Percentiles rank a stretch among this genome's conserved stretches.
Evolutionary conservation across 306 rosid species (phyloP).

Genomic region (Arachis stenosperma): DNA sequence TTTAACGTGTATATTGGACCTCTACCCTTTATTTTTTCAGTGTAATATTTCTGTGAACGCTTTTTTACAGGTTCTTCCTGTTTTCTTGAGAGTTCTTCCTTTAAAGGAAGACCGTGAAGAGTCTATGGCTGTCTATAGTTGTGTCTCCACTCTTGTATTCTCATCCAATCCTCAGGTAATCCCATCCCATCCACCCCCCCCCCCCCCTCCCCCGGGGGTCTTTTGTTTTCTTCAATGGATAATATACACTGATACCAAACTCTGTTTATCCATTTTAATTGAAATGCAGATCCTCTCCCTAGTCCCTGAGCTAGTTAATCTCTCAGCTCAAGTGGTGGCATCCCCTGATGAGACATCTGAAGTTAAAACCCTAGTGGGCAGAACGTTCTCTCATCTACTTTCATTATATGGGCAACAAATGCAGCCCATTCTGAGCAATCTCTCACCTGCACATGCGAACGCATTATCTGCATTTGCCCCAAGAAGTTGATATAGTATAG

Average conservation of each 20-base stretch:
- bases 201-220: not conserved
- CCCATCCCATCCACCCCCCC: conserved; percentile 15
- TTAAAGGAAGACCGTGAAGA: conserved; percentile 96
- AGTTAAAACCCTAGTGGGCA: conserved; percentile 82
- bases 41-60: conserved; percentile 22
- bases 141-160: conserved; percentile 76
- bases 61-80: conserved; percentile 85
- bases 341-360: conserved; percentile 86
- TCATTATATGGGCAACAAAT: conserved; percentile 92
- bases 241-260: conserved; percentile 26
- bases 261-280: conserved; percentile 40
- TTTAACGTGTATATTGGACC: not conserved
- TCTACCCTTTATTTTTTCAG: not conserved
- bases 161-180: conserved; percentile 89
- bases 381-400: conserved; percentile 84
- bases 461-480: conserved; percentile 88
- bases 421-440: conserved; percentile 86
- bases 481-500: conserved; percentile 56
- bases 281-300: conserved; percentile 77
- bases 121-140: conserved; percentile 88
- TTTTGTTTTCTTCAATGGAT: conserved; percentile 11
- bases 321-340: conserved; percentile 88
- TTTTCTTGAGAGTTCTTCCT: conserved; percentile 88
- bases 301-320: conserved; percentile 90
- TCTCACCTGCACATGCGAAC: conserved; percentile 79